Conservation (phyloP, 73 alveolate genomes). For the Blepharisma stoltei region DNA sequence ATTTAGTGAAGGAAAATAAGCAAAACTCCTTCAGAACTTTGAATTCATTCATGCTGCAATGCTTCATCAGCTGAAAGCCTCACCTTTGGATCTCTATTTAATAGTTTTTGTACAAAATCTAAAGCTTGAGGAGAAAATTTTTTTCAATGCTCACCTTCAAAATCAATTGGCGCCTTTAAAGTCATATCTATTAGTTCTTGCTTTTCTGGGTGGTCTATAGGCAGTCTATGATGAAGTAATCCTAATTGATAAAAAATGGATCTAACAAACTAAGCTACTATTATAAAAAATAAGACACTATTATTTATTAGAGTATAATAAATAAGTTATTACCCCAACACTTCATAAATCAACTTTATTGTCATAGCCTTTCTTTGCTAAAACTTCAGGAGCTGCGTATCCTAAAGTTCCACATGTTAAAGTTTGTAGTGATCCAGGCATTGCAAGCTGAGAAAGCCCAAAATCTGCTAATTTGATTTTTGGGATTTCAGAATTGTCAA, state of each 20-base stretch:
- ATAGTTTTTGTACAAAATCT: constrained; percentile 29
- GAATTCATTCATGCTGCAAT: constrained; percentile 31
- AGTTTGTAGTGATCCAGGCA: constrained; percentile 48
- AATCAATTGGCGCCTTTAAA: too few relatives aligned
- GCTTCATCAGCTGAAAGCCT: constrained; percentile 44
- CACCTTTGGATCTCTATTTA: constrained; percentile 27
- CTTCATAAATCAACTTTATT: constrained; percentile 63
- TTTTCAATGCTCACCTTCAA: too few relatives aligned
- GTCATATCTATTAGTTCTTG: too few relatives aligned
- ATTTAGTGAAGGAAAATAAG: too few relatives aligned
- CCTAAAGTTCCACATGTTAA: constrained; percentile 69
- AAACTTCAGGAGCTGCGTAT: constrained; percentile 62
- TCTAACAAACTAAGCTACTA: too few relatives aligned
- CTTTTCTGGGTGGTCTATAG: too few relatives aligned
- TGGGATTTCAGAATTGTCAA: constrained; percentile 7
- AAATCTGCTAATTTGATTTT: constrained; percentile 67
- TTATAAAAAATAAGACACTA: too few relatives aligned
- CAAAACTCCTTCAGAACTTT: too few relatives aligned
- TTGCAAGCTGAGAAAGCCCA: constrained; percentile 64
- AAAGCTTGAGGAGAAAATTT: neutral
- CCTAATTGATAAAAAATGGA: too few relatives aligned
- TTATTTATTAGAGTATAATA: too few relatives aligned
- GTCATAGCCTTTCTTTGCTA: constrained; percentile 48
- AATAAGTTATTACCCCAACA: constrained; percentile 52
- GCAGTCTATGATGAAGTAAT: too few relatives aligned